Percentiles rank a stretch among this genome's conserved stretches.
phyloP scores from a whole-genome alignment of 345 rosid genomes.

The Diplotaxis tenuifolia region DNA sequence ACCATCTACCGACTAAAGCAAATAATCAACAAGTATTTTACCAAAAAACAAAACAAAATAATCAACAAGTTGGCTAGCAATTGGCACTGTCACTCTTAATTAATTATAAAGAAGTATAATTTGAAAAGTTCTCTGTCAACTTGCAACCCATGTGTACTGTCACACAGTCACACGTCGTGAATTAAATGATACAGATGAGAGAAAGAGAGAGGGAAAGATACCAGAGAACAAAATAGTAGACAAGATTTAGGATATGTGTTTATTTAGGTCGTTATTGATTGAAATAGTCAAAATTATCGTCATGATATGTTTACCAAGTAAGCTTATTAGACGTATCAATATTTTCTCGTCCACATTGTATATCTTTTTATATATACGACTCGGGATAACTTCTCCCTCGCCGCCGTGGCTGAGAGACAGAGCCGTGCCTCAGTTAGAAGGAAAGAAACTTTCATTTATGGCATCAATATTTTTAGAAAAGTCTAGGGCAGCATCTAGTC shows the following conservation, averaged over 20 bases:
- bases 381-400: no score
- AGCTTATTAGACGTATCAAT: neutral
- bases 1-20: neutral
- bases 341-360: no score
- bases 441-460: no score
- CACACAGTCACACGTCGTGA: neutral
- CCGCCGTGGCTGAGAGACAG: no score
- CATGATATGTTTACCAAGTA: neutral
- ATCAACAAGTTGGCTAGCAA: neutral
- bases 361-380: no score
- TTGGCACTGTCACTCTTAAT: constrained; percentile 1
- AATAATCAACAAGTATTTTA: neutral
- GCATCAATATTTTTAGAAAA: no score
- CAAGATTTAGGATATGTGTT: neutral
- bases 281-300: neutral
- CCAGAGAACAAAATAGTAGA: neutral
- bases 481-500: no score
- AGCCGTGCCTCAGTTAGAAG: no score
- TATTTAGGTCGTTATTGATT: neutral
- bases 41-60: no score
- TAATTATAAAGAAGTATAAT: neutral
- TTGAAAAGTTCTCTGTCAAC: constrained; percentile 11
- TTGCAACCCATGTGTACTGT: neutral
- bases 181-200: neutral
- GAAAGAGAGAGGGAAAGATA: neutral